Evolutionary conservation across 2,329 filamentous ascomycete species (phyloP), one percentile per base, ranked within the genome.

Genomic region (Clarireedia homoeocarpa): DNA sequence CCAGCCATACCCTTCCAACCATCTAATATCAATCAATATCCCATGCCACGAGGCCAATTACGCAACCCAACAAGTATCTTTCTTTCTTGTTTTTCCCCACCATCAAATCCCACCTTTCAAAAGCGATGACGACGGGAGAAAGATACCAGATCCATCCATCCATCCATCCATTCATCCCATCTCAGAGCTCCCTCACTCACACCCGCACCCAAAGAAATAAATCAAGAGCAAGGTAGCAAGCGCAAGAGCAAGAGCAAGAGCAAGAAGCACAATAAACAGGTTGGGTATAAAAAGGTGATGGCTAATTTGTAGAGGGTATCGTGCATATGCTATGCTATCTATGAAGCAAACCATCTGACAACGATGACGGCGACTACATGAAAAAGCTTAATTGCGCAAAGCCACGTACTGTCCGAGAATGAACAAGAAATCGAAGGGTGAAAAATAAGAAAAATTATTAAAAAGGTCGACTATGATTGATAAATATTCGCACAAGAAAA

Each of bases 71-170:
- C 15, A 42, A 42, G 2, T 20, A 20, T 20, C 20, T 20, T 20
- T 20, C 20, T 20, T 20, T 20, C 20, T 2, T 20, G 20, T 12
- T 34, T 34, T 34, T 34, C 3, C 30, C 30, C 9, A 34, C 30
- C 30, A 53, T 53, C 15, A 53, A 48, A 53, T 12, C 34, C n/a
- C 14, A 7, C 17, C 14, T 27, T 40, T 34, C 34, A 48, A 26
- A 53, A 42, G 10, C 39, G 20, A 20, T 7, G 39, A 48, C 30
- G 7, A 34, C 46, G 12, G 17, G 48, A 38, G 26, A 23, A 53
- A 36, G 42, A 53, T 53, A 38, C 42, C 42, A 53, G 51, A 53
- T 53, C n/a, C 52, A 42, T n/a, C 39, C 17, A 54, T 39, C 45
- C 42, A 53, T 48, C n/a, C 20, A n/a, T n/a, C n/a, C n/a, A n/a